These are phyloP conservation scores for Sordariomycetes sp. DNA, from an alignment of 2,329 filamentous ascomycete species.

Conservation along the genomic window DNA sequence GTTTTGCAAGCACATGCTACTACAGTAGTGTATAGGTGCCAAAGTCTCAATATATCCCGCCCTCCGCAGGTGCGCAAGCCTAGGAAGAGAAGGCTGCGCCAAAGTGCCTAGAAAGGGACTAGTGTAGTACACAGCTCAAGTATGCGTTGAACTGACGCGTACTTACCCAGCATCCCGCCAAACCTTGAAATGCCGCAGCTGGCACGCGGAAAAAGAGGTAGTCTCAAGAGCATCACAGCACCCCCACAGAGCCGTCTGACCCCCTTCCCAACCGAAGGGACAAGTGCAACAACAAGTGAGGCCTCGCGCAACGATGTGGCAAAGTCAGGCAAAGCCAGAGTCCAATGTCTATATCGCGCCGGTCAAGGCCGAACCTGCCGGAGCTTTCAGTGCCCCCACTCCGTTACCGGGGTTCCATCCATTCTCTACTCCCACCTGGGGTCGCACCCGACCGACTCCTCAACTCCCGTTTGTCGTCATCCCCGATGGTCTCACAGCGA, in stretches of 20 bases:
- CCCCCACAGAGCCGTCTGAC: background rate
- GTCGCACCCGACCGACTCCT: constrained; percentile 6
- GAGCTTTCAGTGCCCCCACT: constrained; percentile 4
- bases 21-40: constrained; percentile 5
- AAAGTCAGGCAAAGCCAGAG: constrained; percentile 5
- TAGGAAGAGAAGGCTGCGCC: constrained; percentile 6
- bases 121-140: background rate
- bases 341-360: constrained; percentile 5
- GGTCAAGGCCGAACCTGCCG: constrained; percentile 5
- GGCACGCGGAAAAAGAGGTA: background rate
- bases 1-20: background rate
- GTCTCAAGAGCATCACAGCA: background rate
- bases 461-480: constrained; percentile 8
- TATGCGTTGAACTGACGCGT: background rate
- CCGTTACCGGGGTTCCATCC: constrained; percentile 6
- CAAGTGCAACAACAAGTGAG: constrained; percentile 1
- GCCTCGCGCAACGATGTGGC: constrained; percentile 2
- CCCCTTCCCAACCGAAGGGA: background rate
- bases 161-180: background rate
- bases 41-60: constrained; percentile 6
- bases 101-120: constrained; percentile 2
- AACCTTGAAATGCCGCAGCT: background rate
- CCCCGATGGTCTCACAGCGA: constrained; percentile 6
- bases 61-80: constrained; percentile 7
- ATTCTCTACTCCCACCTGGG: constrained; percentile 7